A percentile compares a stretch with the other conserved stretches of the same genome.
These are phyloP conservation scores for Lepraria neglecta DNA, from an alignment of 495 filamentous ascomycete species.

Conservation along the genomic window DNA sequence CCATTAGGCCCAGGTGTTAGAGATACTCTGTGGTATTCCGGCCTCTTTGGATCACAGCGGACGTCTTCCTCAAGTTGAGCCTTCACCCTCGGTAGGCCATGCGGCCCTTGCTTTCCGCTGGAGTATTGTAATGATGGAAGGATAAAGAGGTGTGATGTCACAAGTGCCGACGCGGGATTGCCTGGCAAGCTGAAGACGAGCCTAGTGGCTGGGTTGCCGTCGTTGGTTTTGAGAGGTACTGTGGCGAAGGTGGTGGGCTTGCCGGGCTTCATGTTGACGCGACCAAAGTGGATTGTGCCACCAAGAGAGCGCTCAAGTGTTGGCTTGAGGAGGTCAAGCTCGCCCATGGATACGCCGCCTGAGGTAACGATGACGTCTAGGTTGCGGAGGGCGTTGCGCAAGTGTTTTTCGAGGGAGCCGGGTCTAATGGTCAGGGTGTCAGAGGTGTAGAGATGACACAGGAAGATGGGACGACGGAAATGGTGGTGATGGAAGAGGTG, in stretches of 20 bases:
- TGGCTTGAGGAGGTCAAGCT: slow-evolving; percentile 94
- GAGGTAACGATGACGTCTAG: slow-evolving; percentile 86
- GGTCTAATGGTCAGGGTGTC: slow-evolving; percentile 35
- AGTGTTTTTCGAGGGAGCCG: slow-evolving; percentile 66
- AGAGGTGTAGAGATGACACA: background rate
- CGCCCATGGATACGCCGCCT: slow-evolving; percentile 96
- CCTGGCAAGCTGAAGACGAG: slow-evolving; percentile 88
- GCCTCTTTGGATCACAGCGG: slow-evolving; percentile 60
- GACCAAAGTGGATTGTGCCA: slow-evolving; percentile 93
- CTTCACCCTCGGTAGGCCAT: slow-evolving; percentile 62
- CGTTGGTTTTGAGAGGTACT: slow-evolving; percentile 52
- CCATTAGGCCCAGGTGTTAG: slow-evolving; percentile 60
- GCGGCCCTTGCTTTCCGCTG: slow-evolving; percentile 38
- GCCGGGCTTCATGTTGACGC: slow-evolving; percentile 95
- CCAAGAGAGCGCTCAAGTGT: slow-evolving; percentile 87
- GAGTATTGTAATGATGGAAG: slow-evolving; percentile 76
- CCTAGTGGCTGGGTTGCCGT: slow-evolving; percentile 50
- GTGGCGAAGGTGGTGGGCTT: slow-evolving; percentile 97
- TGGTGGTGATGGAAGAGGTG: too few relatives aligned
- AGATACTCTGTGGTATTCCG: slow-evolving; percentile 82
- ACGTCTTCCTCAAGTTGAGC: slow-evolving; percentile 70
- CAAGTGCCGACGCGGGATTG: slow-evolving; percentile 87
- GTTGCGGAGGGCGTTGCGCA: slow-evolving; percentile 63
- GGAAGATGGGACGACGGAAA: too few relatives aligned
- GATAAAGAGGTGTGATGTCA: slow-evolving; percentile 91